These are phyloP conservation scores for Coemansia sp. DNA, from an alignment of 192 early-diverging fungal genomes.

Conservation along the genomic window DNA sequence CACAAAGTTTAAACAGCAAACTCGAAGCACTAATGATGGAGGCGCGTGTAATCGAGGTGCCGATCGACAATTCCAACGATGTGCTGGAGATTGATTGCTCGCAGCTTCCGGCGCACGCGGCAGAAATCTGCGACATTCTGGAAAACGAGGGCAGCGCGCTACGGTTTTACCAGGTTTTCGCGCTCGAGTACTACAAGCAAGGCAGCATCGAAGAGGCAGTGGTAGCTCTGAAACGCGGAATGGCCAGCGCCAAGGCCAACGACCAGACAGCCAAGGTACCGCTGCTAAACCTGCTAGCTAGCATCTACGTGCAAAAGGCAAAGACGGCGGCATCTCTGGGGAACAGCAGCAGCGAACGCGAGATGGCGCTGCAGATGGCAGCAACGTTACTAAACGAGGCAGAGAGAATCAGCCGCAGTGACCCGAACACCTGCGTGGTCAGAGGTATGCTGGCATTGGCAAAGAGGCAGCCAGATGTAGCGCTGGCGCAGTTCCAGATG, in stretches of 20 bases:
- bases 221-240: slow-evolving; percentile 57
- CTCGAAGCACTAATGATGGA: background rate
- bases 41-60: slow-evolving; percentile 60
- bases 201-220: slow-evolving; percentile 61
- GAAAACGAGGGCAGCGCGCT: slow-evolving; percentile 64
- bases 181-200: slow-evolving; percentile 75
- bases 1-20: background rate
- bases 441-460: slow-evolving; percentile 62
- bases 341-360: slow-evolving; percentile 34
- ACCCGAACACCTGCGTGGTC: slow-evolving; percentile 70
- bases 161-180: slow-evolving; percentile 68
- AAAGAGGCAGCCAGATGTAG: slow-evolving; percentile 28
- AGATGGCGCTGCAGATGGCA: slow-evolving; percentile 65
- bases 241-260: slow-evolving; percentile 46
- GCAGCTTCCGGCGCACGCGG: slow-evolving; percentile 58
- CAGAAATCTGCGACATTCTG: slow-evolving; percentile 70
- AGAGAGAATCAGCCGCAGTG: slow-evolving; percentile 66
- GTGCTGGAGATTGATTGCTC: slow-evolving; percentile 70
- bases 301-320: slow-evolving; percentile 73
- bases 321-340: slow-evolving; percentile 20
- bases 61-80: slow-evolving; percentile 62
- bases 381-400: slow-evolving; percentile 76
- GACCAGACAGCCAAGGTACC: slow-evolving; percentile 60
- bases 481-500: slow-evolving; percentile 54
- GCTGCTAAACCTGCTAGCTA: slow-evolving; percentile 72